Evolutionary conservation across 331 rosid species (phyloP).

Genomic region (Pyrus hybrid): DNA sequence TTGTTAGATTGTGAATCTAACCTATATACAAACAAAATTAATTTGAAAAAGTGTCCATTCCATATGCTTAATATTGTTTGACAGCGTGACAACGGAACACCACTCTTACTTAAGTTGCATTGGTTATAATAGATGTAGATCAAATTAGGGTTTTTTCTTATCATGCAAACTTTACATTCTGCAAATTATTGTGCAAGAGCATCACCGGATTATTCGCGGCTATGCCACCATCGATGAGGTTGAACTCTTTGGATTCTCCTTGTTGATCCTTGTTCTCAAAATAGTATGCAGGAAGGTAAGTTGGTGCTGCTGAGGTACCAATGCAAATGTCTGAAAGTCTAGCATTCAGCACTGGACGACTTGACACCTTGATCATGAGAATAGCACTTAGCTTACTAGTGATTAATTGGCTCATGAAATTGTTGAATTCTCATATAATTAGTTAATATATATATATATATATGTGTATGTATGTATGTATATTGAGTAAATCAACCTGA

Average conservation of each 20-base stretch:
- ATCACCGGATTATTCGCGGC: constrained; percentile 53
- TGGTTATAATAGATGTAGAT: too few species aligned
- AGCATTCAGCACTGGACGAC: constrained; percentile 27
- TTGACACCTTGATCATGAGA: constrained; percentile 7
- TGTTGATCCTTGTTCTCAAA: constrained; percentile 24
- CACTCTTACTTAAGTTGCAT: too few species aligned
- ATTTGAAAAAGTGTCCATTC: too few species aligned
- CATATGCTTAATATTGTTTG: too few species aligned
- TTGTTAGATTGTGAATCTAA: too few species aligned
- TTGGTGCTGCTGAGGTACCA: constrained; percentile 56
- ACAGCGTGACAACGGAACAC: too few species aligned
- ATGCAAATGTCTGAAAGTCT: constrained; percentile 43
- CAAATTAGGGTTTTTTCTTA: too few species aligned
- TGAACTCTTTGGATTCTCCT: constrained; percentile 16
- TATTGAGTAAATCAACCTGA: constrained; percentile 14
- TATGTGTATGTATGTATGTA: not conserved
- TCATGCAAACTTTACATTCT: not conserved
- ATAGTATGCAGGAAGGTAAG: constrained; percentile 38
- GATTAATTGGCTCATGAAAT: not conserved
- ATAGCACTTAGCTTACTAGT: not conserved
- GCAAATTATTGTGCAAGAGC: too few species aligned
- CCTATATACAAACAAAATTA: too few species aligned
- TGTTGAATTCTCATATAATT: not conserved
- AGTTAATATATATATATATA: too few species aligned
- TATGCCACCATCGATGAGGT: constrained; percentile 50